Evolutionary conservation across 2,329 filamentous ascomycete genomes (phyloP).

Genomic region (Penicillium sclerotigenum): DNA sequence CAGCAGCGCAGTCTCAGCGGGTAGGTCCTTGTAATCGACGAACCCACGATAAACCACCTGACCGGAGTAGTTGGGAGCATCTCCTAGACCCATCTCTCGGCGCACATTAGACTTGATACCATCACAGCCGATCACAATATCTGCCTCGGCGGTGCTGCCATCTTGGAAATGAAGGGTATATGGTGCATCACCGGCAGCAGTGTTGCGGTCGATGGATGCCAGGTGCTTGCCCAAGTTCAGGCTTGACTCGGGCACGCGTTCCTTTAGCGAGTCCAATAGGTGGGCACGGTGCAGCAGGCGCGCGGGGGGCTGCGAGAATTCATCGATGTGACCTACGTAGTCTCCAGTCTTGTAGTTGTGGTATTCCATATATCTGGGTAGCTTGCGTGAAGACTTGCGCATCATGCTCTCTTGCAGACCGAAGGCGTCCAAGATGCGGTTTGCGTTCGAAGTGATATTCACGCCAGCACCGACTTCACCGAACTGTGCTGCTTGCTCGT

Average conservation of each 20-base stretch:
- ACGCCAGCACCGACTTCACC: conserved; percentile 40
- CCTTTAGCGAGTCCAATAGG: conserved; percentile 36
- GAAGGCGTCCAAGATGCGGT: conserved; percentile 33
- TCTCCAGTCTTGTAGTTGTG: conserved; percentile 27
- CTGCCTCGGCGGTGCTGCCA: conserved; percentile 41
- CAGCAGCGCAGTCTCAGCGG: conserved; percentile 28
- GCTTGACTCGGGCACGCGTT: conserved; percentile 27
- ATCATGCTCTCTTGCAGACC: conserved; percentile 32
- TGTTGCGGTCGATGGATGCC: conserved; percentile 19
- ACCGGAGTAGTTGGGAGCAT: conserved; percentile 34
- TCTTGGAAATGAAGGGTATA: conserved; percentile 45
- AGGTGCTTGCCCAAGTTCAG: conserved; percentile 30
- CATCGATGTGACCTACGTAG: conserved; percentile 31
- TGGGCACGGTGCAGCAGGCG: conserved; percentile 34
- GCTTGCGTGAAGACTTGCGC: conserved; percentile 34
- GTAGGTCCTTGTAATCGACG: conserved; percentile 34
- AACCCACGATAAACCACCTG: conserved; percentile 41
- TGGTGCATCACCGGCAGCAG: conserved; percentile 18
- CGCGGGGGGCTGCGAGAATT: conserved; percentile 26
- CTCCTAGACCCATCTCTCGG: conserved; percentile 25
- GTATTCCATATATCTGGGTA: conserved; percentile 32
- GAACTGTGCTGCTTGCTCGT: conserved; percentile 39
- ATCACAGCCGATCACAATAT: conserved; percentile 48
- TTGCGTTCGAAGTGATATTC: conserved; percentile 39
- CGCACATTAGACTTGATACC: conserved; percentile 51